These are phyloP conservation scores for Galeopsis tetrahit DNA, from an alignment of 257 asterid genomes.

Conservation along the genomic window DNA sequence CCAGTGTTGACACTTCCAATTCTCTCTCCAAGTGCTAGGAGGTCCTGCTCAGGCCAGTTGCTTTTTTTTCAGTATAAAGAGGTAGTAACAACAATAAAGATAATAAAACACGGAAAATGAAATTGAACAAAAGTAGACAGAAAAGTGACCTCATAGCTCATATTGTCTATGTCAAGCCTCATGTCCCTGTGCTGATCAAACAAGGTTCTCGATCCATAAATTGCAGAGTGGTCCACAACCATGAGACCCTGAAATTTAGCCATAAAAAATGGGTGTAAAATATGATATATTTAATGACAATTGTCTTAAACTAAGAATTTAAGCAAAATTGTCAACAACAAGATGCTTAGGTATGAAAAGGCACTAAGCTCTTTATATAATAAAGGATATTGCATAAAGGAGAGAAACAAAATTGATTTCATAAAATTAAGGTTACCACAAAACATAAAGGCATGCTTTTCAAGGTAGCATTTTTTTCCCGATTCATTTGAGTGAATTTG, in stretches of 20 bases:
- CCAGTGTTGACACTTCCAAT: slow-evolving; percentile 86
- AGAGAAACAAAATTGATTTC: slow-evolving; percentile 6
- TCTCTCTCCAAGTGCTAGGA: slow-evolving; percentile 82
- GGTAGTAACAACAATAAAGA: background rate
- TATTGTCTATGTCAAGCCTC: slow-evolving; percentile 80
- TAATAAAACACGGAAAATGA: no score
- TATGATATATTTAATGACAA: background rate
- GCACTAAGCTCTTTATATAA: background rate
- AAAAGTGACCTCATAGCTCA: slow-evolving; percentile 78
- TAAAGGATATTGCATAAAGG: background rate
- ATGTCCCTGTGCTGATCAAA: slow-evolving; percentile 75
- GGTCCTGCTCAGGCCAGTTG: slow-evolving; percentile 56
- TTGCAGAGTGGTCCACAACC: slow-evolving; percentile 48
- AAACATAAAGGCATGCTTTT: background rate
- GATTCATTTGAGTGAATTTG: background rate
- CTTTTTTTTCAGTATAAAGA: slow-evolving; percentile 19
- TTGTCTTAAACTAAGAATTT: background rate
- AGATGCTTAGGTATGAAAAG: background rate
- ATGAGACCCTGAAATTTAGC: slow-evolving; percentile 52
- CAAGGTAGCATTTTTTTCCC: background rate
- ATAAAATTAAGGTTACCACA: background rate
- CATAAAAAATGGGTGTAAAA: slow-evolving; percentile 11
- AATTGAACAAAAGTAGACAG: background rate
- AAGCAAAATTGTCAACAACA: background rate
- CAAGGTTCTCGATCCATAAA: slow-evolving; percentile 56